A percentile compares a stretch with the other conserved stretches of the same genome.
phyloP scores from a whole-genome alignment of 768 basidiomycete species.

The Trametopsis cervina region DNA sequence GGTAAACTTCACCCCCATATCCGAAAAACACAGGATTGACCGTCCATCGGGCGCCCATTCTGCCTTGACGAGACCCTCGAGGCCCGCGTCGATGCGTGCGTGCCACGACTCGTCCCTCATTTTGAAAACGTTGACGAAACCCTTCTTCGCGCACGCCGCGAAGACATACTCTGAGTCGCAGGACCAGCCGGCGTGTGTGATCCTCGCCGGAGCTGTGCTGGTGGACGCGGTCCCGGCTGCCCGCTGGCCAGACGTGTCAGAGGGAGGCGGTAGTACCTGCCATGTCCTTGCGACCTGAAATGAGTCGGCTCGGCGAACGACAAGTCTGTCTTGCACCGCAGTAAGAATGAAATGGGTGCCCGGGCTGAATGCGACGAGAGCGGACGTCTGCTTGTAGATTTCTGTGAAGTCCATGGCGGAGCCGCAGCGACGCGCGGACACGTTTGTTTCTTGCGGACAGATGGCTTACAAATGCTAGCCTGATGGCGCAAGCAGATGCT shows the following conservation, averaged over 20 bases:
- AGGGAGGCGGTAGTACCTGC: slow-evolving; percentile 51
- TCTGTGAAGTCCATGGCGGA: slow-evolving; percentile 77
- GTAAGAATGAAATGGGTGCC: slow-evolving; percentile 84
- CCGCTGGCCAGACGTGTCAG: slow-evolving; percentile 29
- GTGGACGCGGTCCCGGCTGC: not conserved
- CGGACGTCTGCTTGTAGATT: slow-evolving; percentile 64
- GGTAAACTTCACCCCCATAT: slow-evolving; percentile 74
- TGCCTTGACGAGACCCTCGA: slow-evolving; percentile 79
- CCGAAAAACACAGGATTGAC: slow-evolving; percentile 82
- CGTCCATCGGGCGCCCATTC: slow-evolving; percentile 90
- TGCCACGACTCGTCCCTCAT: slow-evolving; percentile 75
- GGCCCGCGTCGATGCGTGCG: slow-evolving; percentile 71
- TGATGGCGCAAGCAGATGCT: too few relatives aligned
- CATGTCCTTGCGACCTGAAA: slow-evolving; percentile 81
- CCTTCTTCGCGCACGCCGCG: slow-evolving; percentile 67
- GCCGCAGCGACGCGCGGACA: not conserved
- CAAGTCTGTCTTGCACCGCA: slow-evolving; percentile 68
- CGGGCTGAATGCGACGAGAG: slow-evolving; percentile 76
- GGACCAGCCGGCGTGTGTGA: slow-evolving; percentile 82
- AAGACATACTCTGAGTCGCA: slow-evolving; percentile 83
- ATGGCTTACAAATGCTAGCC: too few relatives aligned
- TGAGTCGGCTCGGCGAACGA: slow-evolving; percentile 78
- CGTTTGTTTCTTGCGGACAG: not conserved
- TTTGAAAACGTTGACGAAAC: slow-evolving; percentile 71
- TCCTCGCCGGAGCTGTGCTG: slow-evolving; percentile 20